These are phyloP conservation scores for Boletus smithii DNA, from an alignment of 1,284 basidiomycete genomes.

Conservation along the genomic window DNA sequence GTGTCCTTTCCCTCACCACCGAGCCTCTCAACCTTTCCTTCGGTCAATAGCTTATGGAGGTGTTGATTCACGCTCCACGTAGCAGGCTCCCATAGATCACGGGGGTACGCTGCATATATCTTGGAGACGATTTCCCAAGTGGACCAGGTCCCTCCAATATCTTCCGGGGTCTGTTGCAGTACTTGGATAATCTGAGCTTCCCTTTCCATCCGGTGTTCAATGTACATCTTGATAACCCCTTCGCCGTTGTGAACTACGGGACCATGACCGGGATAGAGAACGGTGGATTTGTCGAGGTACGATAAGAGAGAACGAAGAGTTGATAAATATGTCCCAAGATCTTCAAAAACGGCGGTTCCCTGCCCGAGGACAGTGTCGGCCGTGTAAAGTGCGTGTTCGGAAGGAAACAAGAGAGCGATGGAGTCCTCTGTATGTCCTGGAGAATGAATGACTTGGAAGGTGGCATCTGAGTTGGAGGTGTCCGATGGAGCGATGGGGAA, in stretches of 20 bases:
- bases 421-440: conserved; percentile 93
- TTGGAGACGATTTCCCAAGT: conserved; percentile 62
- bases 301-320: conserved; percentile 65
- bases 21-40: conserved; percentile 52
- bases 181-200: conserved; percentile 76
- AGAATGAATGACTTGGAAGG: conserved; percentile 71
- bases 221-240: conserved; percentile 67
- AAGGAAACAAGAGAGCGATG: conserved; percentile 64
- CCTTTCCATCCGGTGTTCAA: conserved; percentile 77
- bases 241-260: conserved; percentile 64
- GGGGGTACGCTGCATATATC: conserved; percentile 72
- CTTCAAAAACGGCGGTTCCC: conserved; percentile 88
- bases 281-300: conserved; percentile 40
- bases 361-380: conserved; percentile 91
- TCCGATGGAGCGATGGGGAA: conserved; percentile 35
- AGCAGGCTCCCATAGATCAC: conserved; percentile 71
- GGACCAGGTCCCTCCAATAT: conserved; percentile 44
- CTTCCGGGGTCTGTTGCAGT: conserved; percentile 40
- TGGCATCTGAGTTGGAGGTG: conserved; percentile 5
- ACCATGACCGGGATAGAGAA: conserved; percentile 87
- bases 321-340: conserved; percentile 70
- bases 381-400: conserved; percentile 74
- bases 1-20: conserved; percentile 48
- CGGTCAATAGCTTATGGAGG: conserved; percentile 68
- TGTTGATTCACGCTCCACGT: conserved; percentile 69